These are phyloP conservation scores for Geotrichum ghanense DNA, from an alignment of 805 yeast genomes.

Conservation along the genomic window DNA sequence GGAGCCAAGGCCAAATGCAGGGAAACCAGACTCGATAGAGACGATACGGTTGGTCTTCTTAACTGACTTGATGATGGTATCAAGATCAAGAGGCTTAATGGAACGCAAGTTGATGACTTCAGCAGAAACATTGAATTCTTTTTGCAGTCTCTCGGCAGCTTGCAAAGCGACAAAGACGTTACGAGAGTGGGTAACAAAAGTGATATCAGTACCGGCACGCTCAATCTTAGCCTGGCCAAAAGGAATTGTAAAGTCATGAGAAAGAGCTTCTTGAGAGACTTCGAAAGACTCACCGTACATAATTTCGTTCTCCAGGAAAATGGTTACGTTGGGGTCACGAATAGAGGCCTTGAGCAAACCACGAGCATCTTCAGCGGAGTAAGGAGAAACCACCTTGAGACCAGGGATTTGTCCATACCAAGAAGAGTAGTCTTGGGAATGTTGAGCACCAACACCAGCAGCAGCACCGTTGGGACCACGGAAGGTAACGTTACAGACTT, in stretches of 20 bases:
- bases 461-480: conserved; percentile 99
- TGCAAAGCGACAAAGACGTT: conserved; percentile 75
- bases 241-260: conserved; percentile 84
- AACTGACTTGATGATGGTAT: conserved; percentile 72
- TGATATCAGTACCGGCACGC: conserved; percentile 81
- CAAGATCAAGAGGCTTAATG: conserved; percentile 91
- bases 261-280: conserved; percentile 77
- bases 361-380: conserved; percentile 89
- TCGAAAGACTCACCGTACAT: conserved; percentile 87
- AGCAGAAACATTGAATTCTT: conserved; percentile 76
- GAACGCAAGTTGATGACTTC: conserved; percentile 95
- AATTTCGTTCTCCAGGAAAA: conserved; percentile 91
- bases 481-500: conserved; percentile 93
- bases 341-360: conserved; percentile 94
- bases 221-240: conserved; percentile 94
- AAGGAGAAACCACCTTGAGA: conserved; percentile 91
- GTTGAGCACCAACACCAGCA: conserved; percentile 99
- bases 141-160: conserved; percentile 80
- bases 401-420: conserved; percentile 99
- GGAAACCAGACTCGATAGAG: conserved; percentile 96
- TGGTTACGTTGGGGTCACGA: conserved; percentile 97
- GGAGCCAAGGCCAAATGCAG: conserved; percentile 96
- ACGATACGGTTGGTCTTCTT: conserved; percentile 95
- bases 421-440: conserved; percentile 93
- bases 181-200: conserved; percentile 87